Evolutionary conservation across 139 green algal genomes (phyloP), one percentile per base, ranked within the genome.

Genomic region (Closterium sp.): DNA sequence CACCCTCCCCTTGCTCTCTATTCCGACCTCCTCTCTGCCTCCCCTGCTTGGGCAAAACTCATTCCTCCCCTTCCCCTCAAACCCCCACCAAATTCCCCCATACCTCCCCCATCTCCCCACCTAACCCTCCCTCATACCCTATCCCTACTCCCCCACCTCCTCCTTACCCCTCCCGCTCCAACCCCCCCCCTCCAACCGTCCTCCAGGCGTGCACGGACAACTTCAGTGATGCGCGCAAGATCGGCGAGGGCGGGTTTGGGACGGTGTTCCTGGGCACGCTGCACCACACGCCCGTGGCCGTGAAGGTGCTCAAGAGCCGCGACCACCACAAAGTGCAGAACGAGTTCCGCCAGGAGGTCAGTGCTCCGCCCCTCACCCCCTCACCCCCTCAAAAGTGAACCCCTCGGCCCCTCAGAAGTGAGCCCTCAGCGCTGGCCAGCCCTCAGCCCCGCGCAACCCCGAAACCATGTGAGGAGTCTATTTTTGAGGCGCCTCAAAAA

Each of bases 221-320:
- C 0, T 76, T 76, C 55, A 76, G 55, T 76, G 55, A 76, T 16
- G 16, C 23, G 55, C 55, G 55, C 55, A 87, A 87, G 84, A 87
- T 87, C 23, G 84, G 84, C 4, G 84, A 87, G 84, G 84, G 84
- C 0, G 84, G 84, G 84, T 87, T 35, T 87, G 84, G 84, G 12
- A 35, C 31, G 5, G 84, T 87, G 84, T 87, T 31, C 25, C 84
- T 33, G 32, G 84, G 84, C 25, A 87, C 31, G 25, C 84, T 87
- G 84, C 84, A 87, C 84, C 84, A 87, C 32, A 87, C 84, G 0
- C 0, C 31, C 84, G 32, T 87, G 31, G 84, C 84, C 23, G 32
- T 87, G 21, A 87, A 87, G 84, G 84, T 87, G 31, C 84, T 87
- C 84, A 87, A 87, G 84, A 87, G 84, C 84, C 31, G 31, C 31